phyloP scores from a whole-genome alignment of 2,329 filamentous ascomycete genomes.

The Harringtonia aguacate region DNA sequence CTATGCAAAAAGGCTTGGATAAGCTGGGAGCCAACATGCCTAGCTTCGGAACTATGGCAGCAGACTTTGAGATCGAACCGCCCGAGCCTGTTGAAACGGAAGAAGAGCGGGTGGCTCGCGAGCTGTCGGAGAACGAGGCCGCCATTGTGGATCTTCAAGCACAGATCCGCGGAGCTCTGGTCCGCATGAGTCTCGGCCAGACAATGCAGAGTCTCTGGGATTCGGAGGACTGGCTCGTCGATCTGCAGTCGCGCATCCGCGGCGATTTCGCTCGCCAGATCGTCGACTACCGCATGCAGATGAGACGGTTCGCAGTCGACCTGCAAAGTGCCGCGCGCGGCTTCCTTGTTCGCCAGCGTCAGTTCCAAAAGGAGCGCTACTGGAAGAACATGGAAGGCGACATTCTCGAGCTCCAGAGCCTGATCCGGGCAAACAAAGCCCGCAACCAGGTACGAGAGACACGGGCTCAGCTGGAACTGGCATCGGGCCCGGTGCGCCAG shows the following conservation, averaged over 20 bases:
- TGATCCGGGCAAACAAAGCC: conserved; percentile 60
- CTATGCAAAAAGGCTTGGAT: conserved; percentile 93
- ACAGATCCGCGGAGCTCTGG: conserved; percentile 70
- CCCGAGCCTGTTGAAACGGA: conserved; percentile 80
- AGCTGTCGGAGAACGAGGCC: conserved; percentile 65
- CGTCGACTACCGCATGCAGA: conserved; percentile 68
- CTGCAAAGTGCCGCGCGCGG: conserved; percentile 75
- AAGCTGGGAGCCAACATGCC: conserved; percentile 94
- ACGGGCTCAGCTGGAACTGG: conserved; percentile 49
- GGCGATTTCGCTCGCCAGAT: conserved; percentile 83
- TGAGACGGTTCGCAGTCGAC: conserved; percentile 68
- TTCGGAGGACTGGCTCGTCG: conserved; percentile 63
- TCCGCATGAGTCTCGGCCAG: conserved; percentile 65
- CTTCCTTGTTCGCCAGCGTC: conserved; percentile 55
- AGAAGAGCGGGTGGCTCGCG: conserved; percentile 75
- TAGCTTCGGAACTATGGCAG: conserved; percentile 94
- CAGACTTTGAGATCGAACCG: conserved; percentile 79
- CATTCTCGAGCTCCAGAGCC: conserved; percentile 70
- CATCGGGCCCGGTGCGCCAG: conserved; percentile 51
- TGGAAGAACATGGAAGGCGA: conserved; percentile 62
- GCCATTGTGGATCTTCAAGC: conserved; percentile 73
- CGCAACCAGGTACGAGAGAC: conserved; percentile 46
- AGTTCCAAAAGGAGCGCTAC: conserved; percentile 51
- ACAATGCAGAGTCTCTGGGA: conserved; percentile 90
- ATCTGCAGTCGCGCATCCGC: conserved; percentile 77